Base-by-base conservation (phyloP, 192 early-diverging fungal species). In the Kickxella alabastrina region DNA sequence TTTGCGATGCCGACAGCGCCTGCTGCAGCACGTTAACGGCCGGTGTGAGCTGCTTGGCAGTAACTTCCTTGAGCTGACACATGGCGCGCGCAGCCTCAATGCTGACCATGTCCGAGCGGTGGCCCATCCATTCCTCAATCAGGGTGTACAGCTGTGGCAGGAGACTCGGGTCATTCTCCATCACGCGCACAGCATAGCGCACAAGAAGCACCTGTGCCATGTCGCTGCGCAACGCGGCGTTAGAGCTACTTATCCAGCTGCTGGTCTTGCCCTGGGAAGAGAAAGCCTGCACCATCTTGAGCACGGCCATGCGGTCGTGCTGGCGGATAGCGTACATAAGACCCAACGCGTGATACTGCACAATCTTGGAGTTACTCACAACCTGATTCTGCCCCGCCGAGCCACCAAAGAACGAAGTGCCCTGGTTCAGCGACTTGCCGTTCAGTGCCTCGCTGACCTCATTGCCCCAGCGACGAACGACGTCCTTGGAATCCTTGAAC, bases 31-130 rank as follows among this genome's bases (percentile, higher is more conserved):
- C 90, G 37, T 86, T 84, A 23, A 99, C 89, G n/a, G 95, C 95
- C 5, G 90, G 86, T 74, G 90, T 86, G 29, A 99, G 74, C 66
- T 95, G 89, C 69, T 91, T 92, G 38, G 63, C 62, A 10, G 84
- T 88, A 6, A 88, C 90, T 45, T 92, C 85, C 25, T 73, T 78
- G 51, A 99, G 83, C 43, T 92, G 87, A 75, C 95, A 97, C 60
- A 96, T 91, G 5, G 97, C 93, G 38, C 92, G 87, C 37, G 95
- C 95, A 13, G 97, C 93, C 72, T 99, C 97, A 52, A 92, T 84
- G 49, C 91, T 91, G 31, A 99, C 95, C 91, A 99, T 97, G 56
- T 99, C 97, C 53, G 87, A 94, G 71, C 92, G 91, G 71, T 97
- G 93, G 51, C 90, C 75, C 31, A 97, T 76, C 85, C 85, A 95